A percentile compares a stretch with the other conserved stretches of the same genome.
phyloP scores from a whole-genome alignment of 257 asterid genomes.

The Knoxia roxburghii region DNA sequence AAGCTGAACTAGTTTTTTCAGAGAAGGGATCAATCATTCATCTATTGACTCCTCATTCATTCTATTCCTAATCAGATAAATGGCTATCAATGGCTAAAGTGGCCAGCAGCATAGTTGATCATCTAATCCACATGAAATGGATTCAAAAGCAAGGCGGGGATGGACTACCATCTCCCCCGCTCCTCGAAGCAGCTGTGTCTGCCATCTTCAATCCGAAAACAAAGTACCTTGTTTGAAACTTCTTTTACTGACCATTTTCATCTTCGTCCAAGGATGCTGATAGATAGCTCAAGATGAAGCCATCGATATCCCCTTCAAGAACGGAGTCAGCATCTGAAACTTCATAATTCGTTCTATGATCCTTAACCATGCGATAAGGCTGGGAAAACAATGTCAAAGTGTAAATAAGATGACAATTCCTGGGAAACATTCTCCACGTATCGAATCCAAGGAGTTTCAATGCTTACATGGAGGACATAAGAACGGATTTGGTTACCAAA shows the following conservation, averaged over 20 bases:
- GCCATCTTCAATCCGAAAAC: background rate
- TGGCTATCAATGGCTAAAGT: background rate
- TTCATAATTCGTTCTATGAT: slow-evolving; percentile 84
- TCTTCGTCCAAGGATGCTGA: slow-evolving; percentile 73
- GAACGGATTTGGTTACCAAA: slow-evolving; percentile 96
- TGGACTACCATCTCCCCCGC: too few species aligned
- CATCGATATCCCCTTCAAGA: slow-evolving; percentile 81
- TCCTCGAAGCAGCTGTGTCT: too few species aligned
- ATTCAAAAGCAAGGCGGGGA: background rate
- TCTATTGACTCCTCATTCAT: background rate
- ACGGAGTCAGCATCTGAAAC: slow-evolving; percentile 92
- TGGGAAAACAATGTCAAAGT: slow-evolving; percentile 25
- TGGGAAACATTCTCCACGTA: background rate
- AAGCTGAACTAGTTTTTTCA: slow-evolving; percentile 1
- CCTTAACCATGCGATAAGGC: slow-evolving; percentile 99
- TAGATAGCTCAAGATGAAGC: slow-evolving; percentile 71
- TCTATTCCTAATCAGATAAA: background rate
- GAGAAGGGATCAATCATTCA: background rate
- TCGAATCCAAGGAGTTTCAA: background rate
- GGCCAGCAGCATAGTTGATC: background rate
- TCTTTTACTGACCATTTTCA: slow-evolving; percentile 27
- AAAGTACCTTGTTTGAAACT: background rate
- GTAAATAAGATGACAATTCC: slow-evolving; percentile 6
- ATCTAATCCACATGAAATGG: background rate
- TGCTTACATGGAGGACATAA: slow-evolving; percentile 81